Base-by-base conservation (phyloP, 2,329 filamentous ascomycete genomes). In the Rhynchosporium graminicola region DNA sequence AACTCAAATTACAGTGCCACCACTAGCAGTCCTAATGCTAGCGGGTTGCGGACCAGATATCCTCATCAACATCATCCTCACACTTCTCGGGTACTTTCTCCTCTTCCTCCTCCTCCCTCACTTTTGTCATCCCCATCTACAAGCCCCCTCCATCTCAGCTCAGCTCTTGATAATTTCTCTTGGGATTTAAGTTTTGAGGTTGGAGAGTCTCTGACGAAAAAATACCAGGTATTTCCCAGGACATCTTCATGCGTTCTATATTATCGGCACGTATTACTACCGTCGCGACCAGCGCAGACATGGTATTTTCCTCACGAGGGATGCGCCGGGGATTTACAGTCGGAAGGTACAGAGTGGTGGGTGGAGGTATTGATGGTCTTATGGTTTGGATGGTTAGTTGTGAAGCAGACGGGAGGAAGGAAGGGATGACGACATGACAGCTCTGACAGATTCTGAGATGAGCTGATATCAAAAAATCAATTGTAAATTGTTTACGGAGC, bases 181-280 rank as follows among this genome's bases (percentile, higher is more conserved):
- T 45, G 10, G 2, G 36, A 10, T 15, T 57, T 43, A n/a, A 7
- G 4, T 29, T 33, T 6, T 8, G 28, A 1, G 13, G 42, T 20
- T 20, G 54, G 61, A 33, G 43, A 9, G 60, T 56, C 68, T 94
- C 9, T 50, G 33, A 45, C 29, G 58, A 31, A 59, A 38, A 40
- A 36, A 45, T 28, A 3, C 13, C n/a, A 69, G 75, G 72, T 77
- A 77, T 77, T 83, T 93, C 72, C 89, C 89, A 68, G 90, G 92
- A 77, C 93, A 96, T 80, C 91, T 96, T 77, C 92, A 96, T 82
- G 92, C 92, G 64, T 80, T 96, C 80, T 96, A 94, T 84, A 92
- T 96, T 73, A 94, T 96, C 71, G 82, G 93, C 73, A 94, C 92
- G 79, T 93, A 92, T 76, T 95, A 91, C 28, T 29, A 61, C 26